phyloP scores from a whole-genome alignment of 345 rosid species.

The Sisymbrium altissimum region DNA sequence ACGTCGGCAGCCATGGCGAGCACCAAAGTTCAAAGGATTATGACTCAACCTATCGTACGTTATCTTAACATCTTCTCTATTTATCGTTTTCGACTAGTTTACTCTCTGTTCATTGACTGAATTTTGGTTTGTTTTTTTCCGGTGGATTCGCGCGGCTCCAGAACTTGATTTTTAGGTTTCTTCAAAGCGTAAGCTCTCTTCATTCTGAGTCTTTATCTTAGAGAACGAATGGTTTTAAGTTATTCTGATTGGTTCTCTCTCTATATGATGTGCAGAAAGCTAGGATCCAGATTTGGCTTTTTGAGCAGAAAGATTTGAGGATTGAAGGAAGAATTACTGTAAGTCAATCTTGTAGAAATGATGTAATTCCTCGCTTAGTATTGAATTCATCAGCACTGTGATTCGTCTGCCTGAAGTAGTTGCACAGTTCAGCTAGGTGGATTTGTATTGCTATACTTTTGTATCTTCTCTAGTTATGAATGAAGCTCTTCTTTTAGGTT shows the following conservation, averaged over 20 bases:
- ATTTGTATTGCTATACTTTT: too few relatives aligned
- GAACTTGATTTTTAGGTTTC: too few relatives aligned
- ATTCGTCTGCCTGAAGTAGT: too few relatives aligned
- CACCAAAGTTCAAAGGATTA: conserved; percentile 79
- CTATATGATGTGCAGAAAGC: conserved; percentile 67
- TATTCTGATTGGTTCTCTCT: background rate
- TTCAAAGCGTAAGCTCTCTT: conserved; percentile 87
- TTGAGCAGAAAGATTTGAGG: conserved; percentile 92
- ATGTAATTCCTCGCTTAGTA: too few relatives aligned
- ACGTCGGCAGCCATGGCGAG: conserved; percentile 61
- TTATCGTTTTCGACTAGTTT: too few relatives aligned
- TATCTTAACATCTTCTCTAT: too few relatives aligned
- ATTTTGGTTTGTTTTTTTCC: background rate
- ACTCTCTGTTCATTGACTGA: background rate
- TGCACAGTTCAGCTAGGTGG: too few relatives aligned
- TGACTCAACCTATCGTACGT: conserved; percentile 79
- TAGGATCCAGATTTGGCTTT: conserved; percentile 95
- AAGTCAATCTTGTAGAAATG: too few relatives aligned
- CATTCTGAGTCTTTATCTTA: conserved; percentile 3
- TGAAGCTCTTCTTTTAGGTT: too few relatives aligned
- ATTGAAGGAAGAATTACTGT: conserved; percentile 67
- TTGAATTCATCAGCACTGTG: too few relatives aligned
- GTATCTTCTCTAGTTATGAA: too few relatives aligned
- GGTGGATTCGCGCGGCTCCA: too few relatives aligned
- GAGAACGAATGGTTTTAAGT: background rate